Evolutionary conservation across 2,329 filamentous ascomycete genomes (phyloP).

Genomic region (Pleomassaria siparia): DNA sequence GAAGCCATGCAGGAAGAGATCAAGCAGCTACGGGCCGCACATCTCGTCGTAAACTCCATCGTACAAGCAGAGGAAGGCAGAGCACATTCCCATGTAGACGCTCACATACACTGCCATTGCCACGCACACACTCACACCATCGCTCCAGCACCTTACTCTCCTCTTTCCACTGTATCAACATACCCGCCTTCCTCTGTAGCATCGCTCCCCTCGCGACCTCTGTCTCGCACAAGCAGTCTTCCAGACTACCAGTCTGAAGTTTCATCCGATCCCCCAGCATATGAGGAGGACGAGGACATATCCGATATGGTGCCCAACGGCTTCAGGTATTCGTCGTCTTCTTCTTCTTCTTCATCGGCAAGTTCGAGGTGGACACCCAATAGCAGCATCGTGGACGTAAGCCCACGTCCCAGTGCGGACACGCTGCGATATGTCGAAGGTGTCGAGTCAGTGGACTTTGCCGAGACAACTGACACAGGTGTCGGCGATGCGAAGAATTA

Average conservation of each 20-base stretch:
- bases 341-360: slow-evolving; percentile 20
- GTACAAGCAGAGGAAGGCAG: slow-evolving; percentile 46
- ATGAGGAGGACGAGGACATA: slow-evolving; percentile 45
- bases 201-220: slow-evolving; percentile 35
- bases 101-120: slow-evolving; percentile 22
- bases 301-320: slow-evolving; percentile 46
- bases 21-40: slow-evolving; percentile 53
- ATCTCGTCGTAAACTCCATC: slow-evolving; percentile 55
- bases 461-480: slow-evolving; percentile 24
- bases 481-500: slow-evolving; percentile 19
- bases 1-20: slow-evolving; percentile 50
- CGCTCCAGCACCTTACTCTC: slow-evolving; percentile 21
- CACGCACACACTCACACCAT: slow-evolving; percentile 14
- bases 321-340: slow-evolving; percentile 44
- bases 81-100: neutral
- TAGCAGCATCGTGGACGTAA: slow-evolving; percentile 43
- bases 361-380: slow-evolving; percentile 40
- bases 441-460: neutral
- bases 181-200: slow-evolving; percentile 28
- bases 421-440: slow-evolving; percentile 29
- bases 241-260: slow-evolving; percentile 49
- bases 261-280: slow-evolving; percentile 43
- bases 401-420: slow-evolving; percentile 41
- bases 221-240: slow-evolving; percentile 43
- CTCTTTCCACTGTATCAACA: slow-evolving; percentile 32